phyloP scores from a whole-genome alignment of 176 grass and related monocot genomes.

The Poa annua region DNA sequence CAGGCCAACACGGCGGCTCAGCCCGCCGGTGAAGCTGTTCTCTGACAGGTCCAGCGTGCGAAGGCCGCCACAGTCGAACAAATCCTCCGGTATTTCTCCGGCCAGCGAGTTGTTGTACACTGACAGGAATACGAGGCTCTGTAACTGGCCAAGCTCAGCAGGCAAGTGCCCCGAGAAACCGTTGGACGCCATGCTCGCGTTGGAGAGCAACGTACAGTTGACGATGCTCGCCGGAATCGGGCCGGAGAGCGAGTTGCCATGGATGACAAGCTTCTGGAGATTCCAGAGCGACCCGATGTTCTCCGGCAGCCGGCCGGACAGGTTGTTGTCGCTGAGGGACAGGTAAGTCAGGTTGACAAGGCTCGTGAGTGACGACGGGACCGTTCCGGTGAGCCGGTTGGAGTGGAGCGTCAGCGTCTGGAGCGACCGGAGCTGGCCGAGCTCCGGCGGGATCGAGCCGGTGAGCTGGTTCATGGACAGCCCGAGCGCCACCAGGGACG shows the following conservation, averaged over 20 bases:
- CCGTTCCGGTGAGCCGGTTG: slow-evolving; percentile 56
- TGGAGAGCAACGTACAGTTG: slow-evolving; percentile 66
- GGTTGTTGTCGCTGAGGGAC: slow-evolving; percentile 50
- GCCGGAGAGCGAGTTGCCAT: slow-evolving; percentile 50
- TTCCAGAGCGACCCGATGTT: slow-evolving; percentile 58
- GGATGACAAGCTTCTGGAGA: slow-evolving; percentile 45
- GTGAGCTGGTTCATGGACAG: slow-evolving; percentile 64
- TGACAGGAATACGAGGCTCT: slow-evolving; percentile 57
- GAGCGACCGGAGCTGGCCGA: slow-evolving; percentile 68
- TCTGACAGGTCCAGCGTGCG: slow-evolving; percentile 27
- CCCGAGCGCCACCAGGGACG: slow-evolving; percentile 39
- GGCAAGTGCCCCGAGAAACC: slow-evolving; percentile 60
- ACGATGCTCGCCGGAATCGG: slow-evolving; percentile 69
- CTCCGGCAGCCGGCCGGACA: slow-evolving; percentile 66
- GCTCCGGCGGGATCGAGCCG: slow-evolving; percentile 65
- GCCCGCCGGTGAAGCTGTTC: slow-evolving; percentile 60
- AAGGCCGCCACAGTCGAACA: slow-evolving; percentile 67
- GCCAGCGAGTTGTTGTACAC: slow-evolving; percentile 3
- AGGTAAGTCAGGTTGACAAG: slow-evolving; percentile 69
- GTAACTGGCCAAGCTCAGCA: slow-evolving; percentile 53
- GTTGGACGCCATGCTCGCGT: slow-evolving; percentile 64
- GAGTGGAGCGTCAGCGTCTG: slow-evolving; percentile 45
- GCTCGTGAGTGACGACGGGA: slow-evolving; percentile 61
- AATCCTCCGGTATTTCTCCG: slow-evolving; percentile 68
- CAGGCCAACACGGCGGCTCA: slow-evolving; percentile 53